phyloP scores from a whole-genome alignment of 805 yeast genomes.

The Debaryomyces tyrocola region DNA sequence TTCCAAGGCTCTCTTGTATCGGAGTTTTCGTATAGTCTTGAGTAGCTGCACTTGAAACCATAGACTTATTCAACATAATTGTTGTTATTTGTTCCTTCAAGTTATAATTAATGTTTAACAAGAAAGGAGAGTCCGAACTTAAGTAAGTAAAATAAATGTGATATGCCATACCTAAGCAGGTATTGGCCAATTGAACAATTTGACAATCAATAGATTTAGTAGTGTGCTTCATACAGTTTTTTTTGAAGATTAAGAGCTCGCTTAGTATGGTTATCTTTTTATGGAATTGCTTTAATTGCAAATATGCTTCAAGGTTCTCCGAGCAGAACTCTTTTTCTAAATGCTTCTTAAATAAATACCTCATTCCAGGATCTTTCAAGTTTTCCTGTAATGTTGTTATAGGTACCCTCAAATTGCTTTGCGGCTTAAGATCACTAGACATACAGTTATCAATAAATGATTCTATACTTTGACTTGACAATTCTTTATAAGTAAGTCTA shows the following conservation, averaged over 20 bases:
- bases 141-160: conserved; percentile 66
- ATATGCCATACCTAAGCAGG: conserved; percentile 61
- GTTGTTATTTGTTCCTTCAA: conserved; percentile 45
- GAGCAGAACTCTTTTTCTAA: conserved; percentile 63
- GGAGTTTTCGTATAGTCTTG: conserved; percentile 11
- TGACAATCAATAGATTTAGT: conserved; percentile 1
- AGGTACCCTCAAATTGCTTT: neutral
- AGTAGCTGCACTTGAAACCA: conserved; percentile 1
- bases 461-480: neutral
- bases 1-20: neutral
- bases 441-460: neutral
- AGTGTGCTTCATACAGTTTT: neutral
- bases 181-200: conserved; percentile 38
- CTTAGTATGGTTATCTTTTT: conserved; percentile 46
- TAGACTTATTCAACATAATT: conserved; percentile 12
- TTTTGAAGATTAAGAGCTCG: conserved; percentile 29
- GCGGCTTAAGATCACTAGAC: neutral
- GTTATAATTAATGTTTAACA: conserved; percentile 64
- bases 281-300: conserved; percentile 54
- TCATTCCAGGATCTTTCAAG: conserved; percentile 72
- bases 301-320: conserved; percentile 75
- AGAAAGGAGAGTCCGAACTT: conserved; percentile 64
- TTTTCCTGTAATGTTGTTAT: conserved; percentile 36
- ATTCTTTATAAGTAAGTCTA: neutral
- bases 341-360: conserved; percentile 66